Base-by-base conservation (phyloP, 2,329 filamentous ascomycete genomes). In the Colletotrichum plurivorum region DNA sequence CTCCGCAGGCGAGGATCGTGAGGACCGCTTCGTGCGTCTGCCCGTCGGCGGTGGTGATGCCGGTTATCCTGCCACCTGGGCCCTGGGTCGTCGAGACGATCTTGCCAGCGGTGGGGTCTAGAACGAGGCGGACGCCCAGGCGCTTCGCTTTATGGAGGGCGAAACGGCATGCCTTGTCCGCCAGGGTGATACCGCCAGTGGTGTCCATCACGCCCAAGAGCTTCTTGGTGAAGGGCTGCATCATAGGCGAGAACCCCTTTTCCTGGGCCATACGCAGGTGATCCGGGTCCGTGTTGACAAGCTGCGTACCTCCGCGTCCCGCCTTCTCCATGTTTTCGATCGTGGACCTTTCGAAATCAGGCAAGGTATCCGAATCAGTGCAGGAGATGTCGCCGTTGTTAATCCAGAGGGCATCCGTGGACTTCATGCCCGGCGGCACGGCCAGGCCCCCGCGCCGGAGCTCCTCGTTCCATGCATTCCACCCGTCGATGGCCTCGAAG, bases 391-490 rank as follows among this genome's bases (percentile, higher is more conserved):
- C 77, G 2, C 81, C 81, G 54, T 81, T 82, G 63, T 79, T 80
- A 52, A 79, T 68, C 63, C 78, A 84, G 46, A 84, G 74, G 1
- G 69, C 71, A 59, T 84, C 81, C 0, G 70, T 51, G 2, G 69
- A 72, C 10, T 70, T 80, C 74, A 84, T 76, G 0, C 82, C 81
- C 0, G 75, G 75, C 1, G 82, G 81, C 1, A 80, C 70, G 2
- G 71, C 73, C 16, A 73, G 56, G 4, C 74, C 75, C 7, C 53
- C 53, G 2, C 63, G 70, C 3, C 71, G 73, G 2, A 84, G 70
- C 59, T 84, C 78, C 9, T 71, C 69, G 65, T 86, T 86, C 84
- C 84, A 87, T 4, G 70, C 65, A 3, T 80, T 76, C 84, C 84
- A 87, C 1, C 73, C 71, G 5, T 72, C 51, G 5, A 83, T 77